Evolutionary conservation across 371 early-diverging fungal species (phyloP), one percentile per base, ranked within the genome.

Genomic region (Scutellospora calospora): DNA sequence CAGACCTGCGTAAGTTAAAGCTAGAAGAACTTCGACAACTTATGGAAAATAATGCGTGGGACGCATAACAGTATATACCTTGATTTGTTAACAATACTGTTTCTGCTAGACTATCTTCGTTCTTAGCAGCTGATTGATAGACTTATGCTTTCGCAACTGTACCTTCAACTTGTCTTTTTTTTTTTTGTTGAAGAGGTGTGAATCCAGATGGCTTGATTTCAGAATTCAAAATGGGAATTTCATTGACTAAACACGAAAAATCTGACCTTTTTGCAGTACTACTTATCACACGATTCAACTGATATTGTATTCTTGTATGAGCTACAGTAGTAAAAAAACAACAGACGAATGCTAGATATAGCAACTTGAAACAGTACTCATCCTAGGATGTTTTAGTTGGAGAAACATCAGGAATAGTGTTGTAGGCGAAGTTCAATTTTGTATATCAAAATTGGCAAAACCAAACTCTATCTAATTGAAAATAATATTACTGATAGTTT

Each of bases 341-440:
- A 14, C 57, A 59, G 57, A 29, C 59, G 0, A n/a, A 73, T 69
- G 41, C 41, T 74, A 33, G 75, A 75, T 81, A n/a, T 38, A 81
- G 22, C 29, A 81, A 65, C 38, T 55, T 75, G 35, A 51, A 81
- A 49, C 62, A 81, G 22, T 81, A 51, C 62, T 63, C 52, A 25
- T 81, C 75, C 52, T 81, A 62, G 18, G 75, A 81, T 54, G 31
- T 75, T 75, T 81, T 81, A 5, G 62, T 33, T 38, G 52, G 80
- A 16, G 31, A 12, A 72, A 75, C 27, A 18, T 38, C 12, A 54
- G 80, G 59, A 52, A 80, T 20, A 80, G n/a, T n/a, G n/a, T n/a
- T n/a, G n/a, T n/a, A n/a, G n/a, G n/a, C n/a, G n/a, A n/a, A n/a
- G n/a, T n/a, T n/a, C n/a, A n/a, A n/a, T n/a, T n/a, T n/a, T n/a